Evolutionary conservation across 129 eudicot species (phyloP), one percentile per base, ranked within the genome.

Genomic region (Apium graveolens): DNA sequence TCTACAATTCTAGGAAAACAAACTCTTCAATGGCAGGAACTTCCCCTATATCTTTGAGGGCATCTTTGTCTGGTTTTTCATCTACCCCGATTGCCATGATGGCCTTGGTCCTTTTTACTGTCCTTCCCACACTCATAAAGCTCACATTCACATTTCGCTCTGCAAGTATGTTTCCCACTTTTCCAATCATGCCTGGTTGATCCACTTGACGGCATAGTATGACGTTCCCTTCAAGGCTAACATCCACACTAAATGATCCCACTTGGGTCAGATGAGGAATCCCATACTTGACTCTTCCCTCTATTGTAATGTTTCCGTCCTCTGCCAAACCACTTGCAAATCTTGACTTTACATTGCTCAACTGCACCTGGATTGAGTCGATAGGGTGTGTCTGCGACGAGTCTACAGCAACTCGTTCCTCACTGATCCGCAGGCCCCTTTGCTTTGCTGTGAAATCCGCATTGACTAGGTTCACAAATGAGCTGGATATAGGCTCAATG

Each of bases 71-170:
- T 9, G 97, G 95, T 71, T 87, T 86, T 81, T 92, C 97, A 43
- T 92, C 97, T 1, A 92, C 91, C 31, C 95, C 95, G 31, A 92
- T 92, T 4, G 97, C 97, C 97, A 92, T 92, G 37, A 92, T 88
- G 45, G 95, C 97, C 82, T 84, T 82, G 24, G 66, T 84, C 83
- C 95, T 78, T 81, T 78, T 83, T 35, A 76, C 82, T 20, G 84
- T 88, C 85, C 97, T 87, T 24, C 95, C 95, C 1, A 92, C 97
- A 65, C 97, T 92, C 97, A 92, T 92, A 51, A 92, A 89, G 82
- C 86, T 92, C 77, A 92, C 92, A 75, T 92, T 92, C 81, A 88
- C 92, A 77, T 92, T 92, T 27, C 24, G 76, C 85, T 89, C 89
- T 1, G 88, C 95, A 34, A 92, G 92, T 45, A 92, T 88, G 79